phyloP scores from a whole-genome alignment of 1,139 yeast genomes.

The Geotrichum phurueaensis region DNA sequence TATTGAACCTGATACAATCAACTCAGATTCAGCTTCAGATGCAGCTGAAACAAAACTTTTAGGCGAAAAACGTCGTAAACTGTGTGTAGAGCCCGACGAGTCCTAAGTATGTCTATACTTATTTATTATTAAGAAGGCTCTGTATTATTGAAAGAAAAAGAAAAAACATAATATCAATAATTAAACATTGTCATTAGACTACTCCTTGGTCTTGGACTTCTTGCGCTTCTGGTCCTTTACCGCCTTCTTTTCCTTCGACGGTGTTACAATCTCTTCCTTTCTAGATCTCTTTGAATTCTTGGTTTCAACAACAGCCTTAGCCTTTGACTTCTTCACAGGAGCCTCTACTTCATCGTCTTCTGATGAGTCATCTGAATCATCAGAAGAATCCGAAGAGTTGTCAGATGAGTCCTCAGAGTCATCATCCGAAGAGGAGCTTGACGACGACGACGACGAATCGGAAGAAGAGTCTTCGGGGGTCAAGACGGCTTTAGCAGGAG shows the following conservation, averaged over 20 bases:
- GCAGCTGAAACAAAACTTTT: conserved; percentile 3
- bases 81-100: conserved; percentile 4
- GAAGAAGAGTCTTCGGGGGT: not conserved
- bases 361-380: not conserved
- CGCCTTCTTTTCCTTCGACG: conserved; percentile 12
- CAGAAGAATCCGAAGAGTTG: not conserved
- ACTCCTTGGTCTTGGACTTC: conserved; percentile 6
- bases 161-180: not conserved
- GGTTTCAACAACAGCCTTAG: not conserved
- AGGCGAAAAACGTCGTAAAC: conserved; percentile 16
- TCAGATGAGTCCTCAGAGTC: conserved; percentile 1
- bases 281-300: not conserved
- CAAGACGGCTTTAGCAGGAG: not conserved
- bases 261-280: not conserved
- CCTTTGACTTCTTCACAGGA: not conserved
- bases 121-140: not conserved
- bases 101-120: not conserved
- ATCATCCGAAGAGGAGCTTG: not conserved
- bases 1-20: not conserved
- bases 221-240: conserved; percentile 10
- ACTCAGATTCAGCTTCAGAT: not conserved
- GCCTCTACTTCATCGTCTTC: not conserved
- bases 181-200: not conserved
- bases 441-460: not conserved
- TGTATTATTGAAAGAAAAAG: not conserved